phyloP scores from a whole-genome alignment of 2,329 filamentous ascomycete genomes.

The Ceratocystis eucalypticola region DNA sequence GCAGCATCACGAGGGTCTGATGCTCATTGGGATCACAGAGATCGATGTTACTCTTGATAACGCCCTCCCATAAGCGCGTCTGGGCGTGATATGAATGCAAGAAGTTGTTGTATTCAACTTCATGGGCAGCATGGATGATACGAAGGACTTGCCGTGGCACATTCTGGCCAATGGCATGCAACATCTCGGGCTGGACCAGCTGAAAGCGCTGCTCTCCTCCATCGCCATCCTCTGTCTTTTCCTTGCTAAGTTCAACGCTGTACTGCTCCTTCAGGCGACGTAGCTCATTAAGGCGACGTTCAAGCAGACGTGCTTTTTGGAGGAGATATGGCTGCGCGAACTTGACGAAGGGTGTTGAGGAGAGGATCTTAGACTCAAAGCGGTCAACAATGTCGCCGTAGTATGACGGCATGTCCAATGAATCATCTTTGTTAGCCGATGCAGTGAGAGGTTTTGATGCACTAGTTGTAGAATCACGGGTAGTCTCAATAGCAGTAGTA shows the following conservation, averaged over 20 bases:
- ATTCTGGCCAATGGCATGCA: constrained; percentile 66
- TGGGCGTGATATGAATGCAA: constrained; percentile 88
- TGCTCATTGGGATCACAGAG: constrained; percentile 92
- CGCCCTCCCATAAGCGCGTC: constrained; percentile 91
- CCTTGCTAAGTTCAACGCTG: constrained; percentile 11
- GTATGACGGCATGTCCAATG: constrained; percentile 62
- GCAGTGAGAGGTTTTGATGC: background rate
- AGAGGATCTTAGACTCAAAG: constrained; percentile 83
- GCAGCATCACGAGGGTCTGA: constrained; percentile 89
- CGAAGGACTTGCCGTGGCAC: constrained; percentile 81
- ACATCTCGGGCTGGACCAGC: constrained; percentile 89
- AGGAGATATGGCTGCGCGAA: constrained; percentile 89
- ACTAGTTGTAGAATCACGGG: background rate
- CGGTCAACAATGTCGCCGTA: constrained; percentile 93
- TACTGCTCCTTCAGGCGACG: constrained; percentile 66
- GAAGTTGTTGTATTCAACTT: constrained; percentile 92
- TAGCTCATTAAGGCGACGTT: constrained; percentile 68
- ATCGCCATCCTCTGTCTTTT: constrained; percentile 33
- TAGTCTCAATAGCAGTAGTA: background rate
- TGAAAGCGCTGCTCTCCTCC: constrained; percentile 68
- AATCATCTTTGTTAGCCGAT: constrained; percentile 43
- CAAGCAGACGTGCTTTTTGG: constrained; percentile 82
- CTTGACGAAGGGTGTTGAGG: constrained; percentile 89
- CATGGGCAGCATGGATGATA: constrained; percentile 84
- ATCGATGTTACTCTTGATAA: constrained; percentile 74